Conservation (phyloP, 164 flowering plant species). For the Stephania yunnanensis region DNA sequence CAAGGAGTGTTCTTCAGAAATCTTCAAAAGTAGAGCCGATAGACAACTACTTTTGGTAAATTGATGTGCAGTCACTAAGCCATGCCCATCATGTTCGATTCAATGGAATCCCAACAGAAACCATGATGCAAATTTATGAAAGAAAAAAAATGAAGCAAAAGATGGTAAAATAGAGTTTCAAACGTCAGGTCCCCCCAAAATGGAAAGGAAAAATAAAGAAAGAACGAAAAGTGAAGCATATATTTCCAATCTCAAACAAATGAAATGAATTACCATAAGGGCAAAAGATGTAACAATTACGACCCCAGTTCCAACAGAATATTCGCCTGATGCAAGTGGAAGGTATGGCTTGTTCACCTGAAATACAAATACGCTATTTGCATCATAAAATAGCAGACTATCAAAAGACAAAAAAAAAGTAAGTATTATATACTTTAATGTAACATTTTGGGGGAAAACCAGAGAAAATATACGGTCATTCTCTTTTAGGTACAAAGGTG, state of each 20-base stretch:
- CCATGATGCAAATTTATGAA: background rate
- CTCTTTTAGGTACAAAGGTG: background rate
- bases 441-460: background rate
- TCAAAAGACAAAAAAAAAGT: background rate
- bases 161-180: background rate
- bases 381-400: background rate
- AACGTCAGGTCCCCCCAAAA: background rate
- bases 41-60: background rate
- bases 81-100: background rate
- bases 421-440: background rate
- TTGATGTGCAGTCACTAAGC: background rate
- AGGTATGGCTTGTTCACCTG: slow-evolving; percentile 98
- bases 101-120: background rate
- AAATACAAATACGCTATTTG: slow-evolving; percentile 14
- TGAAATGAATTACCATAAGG: slow-evolving; percentile 44
- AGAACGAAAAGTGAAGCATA: background rate
- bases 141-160: background rate
- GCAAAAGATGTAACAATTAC: slow-evolving; percentile 57
- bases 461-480: background rate
- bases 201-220: no score
- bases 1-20: background rate
- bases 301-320: slow-evolving; percentile 52
- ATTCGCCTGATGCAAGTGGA: slow-evolving; percentile 96
- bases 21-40: background rate
- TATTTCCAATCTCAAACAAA: background rate